Percentiles rank a stretch among this genome's conserved stretches.
Conservation (phyloP, 768 basidiomycete genomes). For the Chlorophyllum brunneum region DNA sequence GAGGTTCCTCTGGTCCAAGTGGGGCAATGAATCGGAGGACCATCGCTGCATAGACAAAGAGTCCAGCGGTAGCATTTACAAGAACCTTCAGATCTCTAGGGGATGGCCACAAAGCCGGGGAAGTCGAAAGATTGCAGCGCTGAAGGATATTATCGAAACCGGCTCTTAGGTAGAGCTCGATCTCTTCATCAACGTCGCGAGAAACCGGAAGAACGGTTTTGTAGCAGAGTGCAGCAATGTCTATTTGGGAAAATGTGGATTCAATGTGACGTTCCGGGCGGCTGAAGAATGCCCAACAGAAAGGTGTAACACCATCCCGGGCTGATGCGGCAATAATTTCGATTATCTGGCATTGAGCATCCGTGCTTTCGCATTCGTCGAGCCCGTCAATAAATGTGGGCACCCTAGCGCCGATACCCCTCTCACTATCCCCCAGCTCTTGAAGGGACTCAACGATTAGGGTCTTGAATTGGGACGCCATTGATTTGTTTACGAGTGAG, state of each 20-base stretch:
- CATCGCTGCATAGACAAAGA: slow-evolving; percentile 25
- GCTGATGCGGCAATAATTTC: not conserved
- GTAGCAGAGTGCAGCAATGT: not conserved
- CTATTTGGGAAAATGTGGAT: not conserved
- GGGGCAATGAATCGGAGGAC: slow-evolving; percentile 22
- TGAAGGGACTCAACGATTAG: not conserved
- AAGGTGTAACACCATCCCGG: not conserved
- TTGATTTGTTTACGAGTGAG: not conserved
- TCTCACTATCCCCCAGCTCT: not conserved
- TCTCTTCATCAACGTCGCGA: not conserved
- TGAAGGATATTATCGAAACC: slow-evolving; percentile 3
- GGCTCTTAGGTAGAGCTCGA: slow-evolving; percentile 5
- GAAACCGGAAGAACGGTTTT: not conserved
- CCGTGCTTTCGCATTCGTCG: not conserved
- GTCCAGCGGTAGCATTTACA: slow-evolving; percentile 18
- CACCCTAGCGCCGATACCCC: not conserved
- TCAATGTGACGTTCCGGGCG: slow-evolving; percentile 3
- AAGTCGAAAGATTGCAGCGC: not conserved
- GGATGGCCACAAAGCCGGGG: slow-evolving; percentile 11
- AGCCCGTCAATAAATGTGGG: slow-evolving; percentile 2
- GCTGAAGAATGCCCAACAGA: slow-evolving; percentile 6
- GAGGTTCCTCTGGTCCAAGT: not conserved
- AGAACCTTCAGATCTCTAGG: slow-evolving; percentile 5
- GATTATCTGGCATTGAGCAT: slow-evolving; percentile 1
- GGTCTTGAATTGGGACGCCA: not conserved